Percentiles rank a stretch among this genome's conserved stretches.
These are phyloP conservation scores for Fusarium circinatum DNA, from an alignment of 2,329 filamentous ascomycete genomes.

Conservation along the genomic window DNA sequence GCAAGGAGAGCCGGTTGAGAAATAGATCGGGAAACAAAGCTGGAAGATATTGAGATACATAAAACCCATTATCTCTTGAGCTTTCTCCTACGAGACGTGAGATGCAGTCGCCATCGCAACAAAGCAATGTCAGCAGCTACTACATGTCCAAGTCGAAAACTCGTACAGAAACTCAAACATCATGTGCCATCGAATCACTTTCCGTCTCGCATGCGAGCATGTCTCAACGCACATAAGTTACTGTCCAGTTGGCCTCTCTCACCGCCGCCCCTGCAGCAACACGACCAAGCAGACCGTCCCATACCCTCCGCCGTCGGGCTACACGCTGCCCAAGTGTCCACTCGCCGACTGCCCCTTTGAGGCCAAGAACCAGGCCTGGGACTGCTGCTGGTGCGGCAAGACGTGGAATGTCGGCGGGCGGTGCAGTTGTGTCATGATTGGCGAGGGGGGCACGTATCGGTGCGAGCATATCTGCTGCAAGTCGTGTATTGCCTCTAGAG, in stretches of 20 bases:
- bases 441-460: conserved; percentile 58
- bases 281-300: conserved; percentile 56
- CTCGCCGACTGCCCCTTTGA: conserved; percentile 61
- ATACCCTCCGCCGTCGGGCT: conserved; percentile 60
- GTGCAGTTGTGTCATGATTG: conserved; percentile 64
- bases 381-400: conserved; percentile 67
- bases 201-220: conserved; percentile 63
- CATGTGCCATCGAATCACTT: conserved; percentile 63
- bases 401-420: conserved; percentile 61
- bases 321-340: conserved; percentile 56
- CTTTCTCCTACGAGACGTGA: background rate
- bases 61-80: conserved; percentile 13
- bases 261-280: conserved; percentile 55
- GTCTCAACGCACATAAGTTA: conserved; percentile 57
- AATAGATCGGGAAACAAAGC: background rate
- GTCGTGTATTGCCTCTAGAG: conserved; percentile 57
- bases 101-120: background rate
- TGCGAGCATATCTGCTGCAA: conserved; percentile 66
- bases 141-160: background rate
- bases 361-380: conserved; percentile 60
- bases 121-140: background rate
- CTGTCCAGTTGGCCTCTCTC: conserved; percentile 55
- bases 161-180: conserved; percentile 6
- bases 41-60: conserved; percentile 11
- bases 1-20: conserved; percentile 6